Percentiles rank a stretch among this genome's conserved stretches.
These are phyloP conservation scores for Coemansia sp. DNA, from an alignment of 192 early-diverging fungal genomes.

Conservation along the genomic window DNA sequence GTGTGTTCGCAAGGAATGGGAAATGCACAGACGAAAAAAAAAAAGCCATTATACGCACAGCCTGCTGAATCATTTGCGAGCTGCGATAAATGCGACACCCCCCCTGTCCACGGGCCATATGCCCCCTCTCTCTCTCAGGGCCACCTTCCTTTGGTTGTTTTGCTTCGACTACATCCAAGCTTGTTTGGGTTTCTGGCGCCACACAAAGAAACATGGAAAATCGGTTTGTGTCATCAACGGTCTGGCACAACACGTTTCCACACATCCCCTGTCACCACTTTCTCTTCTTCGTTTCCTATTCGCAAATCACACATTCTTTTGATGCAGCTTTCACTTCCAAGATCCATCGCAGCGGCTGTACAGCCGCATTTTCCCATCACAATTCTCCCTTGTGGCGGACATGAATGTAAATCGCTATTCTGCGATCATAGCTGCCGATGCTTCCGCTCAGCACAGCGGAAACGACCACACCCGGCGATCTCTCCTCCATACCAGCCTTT, in stretches of 20 bases:
- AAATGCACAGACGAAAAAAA: constrained; percentile 15
- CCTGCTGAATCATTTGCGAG: neutral
- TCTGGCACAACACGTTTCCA: constrained; percentile 1
- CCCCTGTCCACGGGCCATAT: neutral
- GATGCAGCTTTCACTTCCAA: constrained; percentile 3
- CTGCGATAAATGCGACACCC: neutral
- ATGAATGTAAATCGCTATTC: neutral
- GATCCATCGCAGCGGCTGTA: constrained; percentile 5
- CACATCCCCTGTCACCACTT: neutral
- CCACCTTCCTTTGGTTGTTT: neutral
- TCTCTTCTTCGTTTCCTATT: neutral
- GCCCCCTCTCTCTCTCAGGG: neutral
- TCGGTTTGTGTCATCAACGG: constrained; percentile 4
- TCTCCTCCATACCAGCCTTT: neutral
- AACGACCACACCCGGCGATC: neutral
- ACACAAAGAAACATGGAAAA: constrained; percentile 3
- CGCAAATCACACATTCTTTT: neutral
- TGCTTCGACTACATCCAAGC: neutral
- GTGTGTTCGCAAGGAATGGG: constrained; percentile 6
- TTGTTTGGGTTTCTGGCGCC: neutral
- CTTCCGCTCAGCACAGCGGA: neutral
- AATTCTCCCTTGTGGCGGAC: constrained; percentile 1
- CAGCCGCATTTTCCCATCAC: neutral
- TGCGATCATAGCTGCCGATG: neutral
- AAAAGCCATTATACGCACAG: neutral